Evolutionary conservation across 805 yeast species (phyloP), one percentile per base, ranked within the genome.

Genomic region (Alloascoidea africana): DNA sequence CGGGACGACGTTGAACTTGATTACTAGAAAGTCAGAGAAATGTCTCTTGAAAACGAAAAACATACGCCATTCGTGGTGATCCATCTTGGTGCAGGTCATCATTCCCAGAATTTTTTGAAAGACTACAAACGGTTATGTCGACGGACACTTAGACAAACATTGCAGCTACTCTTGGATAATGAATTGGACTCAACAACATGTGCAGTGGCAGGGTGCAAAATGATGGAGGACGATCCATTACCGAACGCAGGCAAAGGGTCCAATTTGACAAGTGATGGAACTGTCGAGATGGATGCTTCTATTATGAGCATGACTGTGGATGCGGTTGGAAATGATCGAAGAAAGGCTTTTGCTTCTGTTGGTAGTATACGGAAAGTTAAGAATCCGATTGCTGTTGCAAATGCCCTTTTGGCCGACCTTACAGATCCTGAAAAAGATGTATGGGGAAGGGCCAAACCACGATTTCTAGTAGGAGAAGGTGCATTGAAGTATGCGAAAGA

Each of bases 191-290:
- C 36, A n/a, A 39, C 39, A n/a, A 54, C 46, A 1, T 51, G 49
- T 16, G n/a, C n/a, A n/a, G 42, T 45, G 4, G 39, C 23, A 2
- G 50, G 50, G 5, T 53, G 58, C n/a, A 18, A 44, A 5, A 6
- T 49, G 14, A 47, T 62, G 6, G 68, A 62, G 37, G 51, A 54
- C 35, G 46, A 53, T 2, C 47, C 46, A 15, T 36, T 53, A 27
- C 60, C 63, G 4, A 62, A 62, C 41, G 58, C 64, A 2, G 68
- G 66, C 2, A 34, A 37, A 4, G 64, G 65, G n/a, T 57, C 65
- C 11, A 59, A 60, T 33, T 44, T 59, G 32, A 30, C 18, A 2
- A 38, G 38, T 6, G 37, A 36, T 13, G 63, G 63, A 2, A 35
- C 37, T 3, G 56, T 61, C 5, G 65, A 60, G 36, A 57, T 64